Conservation (phyloP, 176 grass and related monocot genomes). For the Chrysopogon serrulatus region DNA sequence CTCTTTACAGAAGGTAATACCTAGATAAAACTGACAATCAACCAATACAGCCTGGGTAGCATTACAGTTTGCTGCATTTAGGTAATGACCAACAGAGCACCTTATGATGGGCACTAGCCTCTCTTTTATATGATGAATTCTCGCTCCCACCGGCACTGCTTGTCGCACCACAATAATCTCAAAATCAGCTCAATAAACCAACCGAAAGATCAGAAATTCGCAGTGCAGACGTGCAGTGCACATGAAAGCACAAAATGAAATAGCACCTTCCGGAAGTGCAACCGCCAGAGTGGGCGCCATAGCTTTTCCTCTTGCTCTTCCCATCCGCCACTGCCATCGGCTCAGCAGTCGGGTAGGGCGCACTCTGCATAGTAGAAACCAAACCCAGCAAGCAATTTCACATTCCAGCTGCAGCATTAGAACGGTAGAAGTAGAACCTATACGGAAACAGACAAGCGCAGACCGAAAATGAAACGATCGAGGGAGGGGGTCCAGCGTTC, state of each 20-base stretch:
- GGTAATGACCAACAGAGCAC: slow-evolving; percentile 31
- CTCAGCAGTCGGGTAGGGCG: slow-evolving; percentile 30
- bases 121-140: slow-evolving; percentile 46
- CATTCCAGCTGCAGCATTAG: background rate
- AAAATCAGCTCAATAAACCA: slow-evolving; percentile 1
- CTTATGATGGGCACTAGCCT: slow-evolving; percentile 25
- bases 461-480: background rate
- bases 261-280: slow-evolving; percentile 43
- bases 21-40: slow-evolving; percentile 44
- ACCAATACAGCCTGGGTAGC: background rate
- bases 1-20: slow-evolving; percentile 54
- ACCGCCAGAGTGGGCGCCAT: slow-evolving; percentile 14
- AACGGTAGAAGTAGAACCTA: background rate
- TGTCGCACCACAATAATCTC: slow-evolving; percentile 6
- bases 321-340: slow-evolving; percentile 24
- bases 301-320: slow-evolving; percentile 42
- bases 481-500: slow-evolving; percentile 2
- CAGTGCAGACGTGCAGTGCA: background rate
- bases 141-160: slow-evolving; percentile 51
- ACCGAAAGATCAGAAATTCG: background rate
- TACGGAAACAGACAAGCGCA: background rate
- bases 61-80: background rate
- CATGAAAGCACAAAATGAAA: background rate
- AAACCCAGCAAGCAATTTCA: slow-evolving; percentile 1
- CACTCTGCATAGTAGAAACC: slow-evolving; percentile 18